Evolutionary conservation across 2,329 filamentous ascomycete genomes (phyloP).

Genomic region (Aureobasidium sp.): DNA sequence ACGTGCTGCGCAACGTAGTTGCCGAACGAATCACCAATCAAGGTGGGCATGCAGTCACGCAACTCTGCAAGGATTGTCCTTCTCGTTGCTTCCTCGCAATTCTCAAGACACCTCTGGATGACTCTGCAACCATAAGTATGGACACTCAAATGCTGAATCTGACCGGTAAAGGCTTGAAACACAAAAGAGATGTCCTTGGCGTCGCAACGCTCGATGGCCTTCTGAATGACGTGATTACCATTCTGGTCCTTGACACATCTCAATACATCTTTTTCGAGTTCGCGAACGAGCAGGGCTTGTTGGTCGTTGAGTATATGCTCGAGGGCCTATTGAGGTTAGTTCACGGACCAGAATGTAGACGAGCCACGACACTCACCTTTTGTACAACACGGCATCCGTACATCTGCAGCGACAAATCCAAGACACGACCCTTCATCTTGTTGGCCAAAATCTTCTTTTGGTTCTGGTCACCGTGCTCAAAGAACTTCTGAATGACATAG

Average conservation of each 20-base stretch:
- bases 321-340: conserved; percentile 50
- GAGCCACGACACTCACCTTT: conserved; percentile 51
- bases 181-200: conserved; percentile 76
- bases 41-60: conserved; percentile 59
- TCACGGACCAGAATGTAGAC: neutral
- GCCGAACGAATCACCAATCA: conserved; percentile 83
- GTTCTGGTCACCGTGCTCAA: conserved; percentile 87
- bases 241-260: conserved; percentile 79
- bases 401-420: conserved; percentile 74
- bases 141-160: conserved; percentile 65
- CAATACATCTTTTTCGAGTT: conserved; percentile 70
- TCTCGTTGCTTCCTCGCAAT: conserved; percentile 66
- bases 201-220: conserved; percentile 76
- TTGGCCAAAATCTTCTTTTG: conserved; percentile 84
- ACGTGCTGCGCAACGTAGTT: conserved; percentile 97
- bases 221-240: conserved; percentile 95
- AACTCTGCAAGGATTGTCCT: conserved; percentile 70
- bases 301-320: conserved; percentile 90
- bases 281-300: conserved; percentile 73
- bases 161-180: conserved; percentile 68
- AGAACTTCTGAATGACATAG: conserved; percentile 96
- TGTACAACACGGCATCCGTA: conserved; percentile 95
- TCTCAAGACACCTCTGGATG: conserved; percentile 83
- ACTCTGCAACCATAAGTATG: conserved; percentile 89
- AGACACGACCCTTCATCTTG: conserved; percentile 80